Evolutionary conservation across 2,329 filamentous ascomycete genomes (phyloP).

Genomic region (Fusarium tanahbumbuense): DNA sequence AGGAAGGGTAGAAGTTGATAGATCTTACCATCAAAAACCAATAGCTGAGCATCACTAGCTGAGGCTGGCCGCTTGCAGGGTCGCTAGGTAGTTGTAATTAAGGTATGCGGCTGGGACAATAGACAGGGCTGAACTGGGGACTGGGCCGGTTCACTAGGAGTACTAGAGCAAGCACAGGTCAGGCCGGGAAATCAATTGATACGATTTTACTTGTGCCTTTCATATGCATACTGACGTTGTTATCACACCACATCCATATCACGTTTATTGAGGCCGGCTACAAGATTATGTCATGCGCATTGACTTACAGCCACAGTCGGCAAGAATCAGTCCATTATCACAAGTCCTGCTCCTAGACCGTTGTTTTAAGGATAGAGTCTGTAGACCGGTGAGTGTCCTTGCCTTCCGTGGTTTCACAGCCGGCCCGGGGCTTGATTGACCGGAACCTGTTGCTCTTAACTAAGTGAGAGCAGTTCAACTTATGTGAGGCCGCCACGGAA

Average conservation of each 20-base stretch:
- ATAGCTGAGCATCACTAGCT: conserved; percentile 1
- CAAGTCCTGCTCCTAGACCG: neutral
- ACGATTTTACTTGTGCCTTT: conserved; percentile 4
- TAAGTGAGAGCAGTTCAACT: neutral
- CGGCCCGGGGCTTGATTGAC: conserved; percentile 9
- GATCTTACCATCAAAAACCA: conserved; percentile 11
- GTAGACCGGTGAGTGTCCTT: conserved; percentile 1
- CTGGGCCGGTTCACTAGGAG: conserved; percentile 27
- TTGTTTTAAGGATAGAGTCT: neutral
- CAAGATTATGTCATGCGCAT: conserved; percentile 2
- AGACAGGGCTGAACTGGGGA: conserved; percentile 29
- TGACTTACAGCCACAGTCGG: conserved; percentile 1
- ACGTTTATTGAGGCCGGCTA: conserved; percentile 4
- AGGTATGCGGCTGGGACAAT: conserved; percentile 20
- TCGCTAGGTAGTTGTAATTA: conserved; percentile 10
- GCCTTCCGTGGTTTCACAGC: conserved; percentile 4
- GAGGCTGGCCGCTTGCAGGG: conserved; percentile 5
- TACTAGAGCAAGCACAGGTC: conserved; percentile 43
- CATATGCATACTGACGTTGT: conserved; percentile 2
- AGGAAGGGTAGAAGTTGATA: neutral
- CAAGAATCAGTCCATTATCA: conserved; percentile 7
- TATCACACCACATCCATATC: conserved; percentile 5
- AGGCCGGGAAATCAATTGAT: conserved; percentile 11
- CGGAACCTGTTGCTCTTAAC: neutral
- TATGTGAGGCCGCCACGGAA: conserved; percentile 19